A percentile compares a stretch with the other conserved stretches of the same genome.
Evolutionary conservation across 441 rosid genomes (phyloP).

Genomic region (Arabidopsis hybrid): DNA sequence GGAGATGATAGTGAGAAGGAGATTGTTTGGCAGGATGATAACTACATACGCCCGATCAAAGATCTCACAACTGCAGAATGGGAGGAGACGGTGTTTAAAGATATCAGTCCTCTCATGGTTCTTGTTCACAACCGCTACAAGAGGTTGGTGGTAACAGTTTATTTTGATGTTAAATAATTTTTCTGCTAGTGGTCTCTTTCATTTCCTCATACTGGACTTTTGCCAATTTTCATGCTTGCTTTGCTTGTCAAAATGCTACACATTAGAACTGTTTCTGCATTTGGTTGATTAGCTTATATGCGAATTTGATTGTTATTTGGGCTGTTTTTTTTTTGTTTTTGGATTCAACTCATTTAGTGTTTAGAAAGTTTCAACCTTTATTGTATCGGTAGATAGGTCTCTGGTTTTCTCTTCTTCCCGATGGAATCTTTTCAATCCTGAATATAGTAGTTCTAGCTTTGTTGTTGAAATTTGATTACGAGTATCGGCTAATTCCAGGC

Average conservation of each 20-base stretch:
- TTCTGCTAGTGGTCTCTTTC: slow-evolving; percentile 3
- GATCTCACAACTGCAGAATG: slow-evolving; percentile 74
- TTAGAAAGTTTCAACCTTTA: slow-evolving; percentile 13
- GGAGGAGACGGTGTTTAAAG: slow-evolving; percentile 89
- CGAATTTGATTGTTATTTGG: not conserved
- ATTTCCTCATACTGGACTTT: not conserved
- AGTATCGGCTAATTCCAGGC: slow-evolving; percentile 52
- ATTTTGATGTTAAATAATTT: not conserved
- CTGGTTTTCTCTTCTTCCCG: not conserved
- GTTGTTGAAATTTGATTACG: slow-evolving; percentile 8
- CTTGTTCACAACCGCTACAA: slow-evolving; percentile 89
- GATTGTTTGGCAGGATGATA: slow-evolving; percentile 90
- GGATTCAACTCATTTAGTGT: slow-evolving; percentile 13
- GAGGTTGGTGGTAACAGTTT: slow-evolving; percentile 54
- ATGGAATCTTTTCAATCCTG: slow-evolving; percentile 3
- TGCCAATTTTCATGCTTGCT: not conserved
- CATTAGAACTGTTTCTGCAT: not conserved
- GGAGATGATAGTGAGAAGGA: slow-evolving; percentile 72
- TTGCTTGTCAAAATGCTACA: slow-evolving; percentile 10
- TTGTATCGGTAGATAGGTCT: not conserved
- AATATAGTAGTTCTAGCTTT: slow-evolving; percentile 19
- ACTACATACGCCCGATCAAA: slow-evolving; percentile 87
- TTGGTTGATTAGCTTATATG: not conserved
- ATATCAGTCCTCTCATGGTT: slow-evolving; percentile 87
- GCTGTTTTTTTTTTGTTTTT: slow-evolving; percentile 6